Conservation (phyloP, 371 early-diverging fungal genomes). For the Mortierella sp. region DNA sequence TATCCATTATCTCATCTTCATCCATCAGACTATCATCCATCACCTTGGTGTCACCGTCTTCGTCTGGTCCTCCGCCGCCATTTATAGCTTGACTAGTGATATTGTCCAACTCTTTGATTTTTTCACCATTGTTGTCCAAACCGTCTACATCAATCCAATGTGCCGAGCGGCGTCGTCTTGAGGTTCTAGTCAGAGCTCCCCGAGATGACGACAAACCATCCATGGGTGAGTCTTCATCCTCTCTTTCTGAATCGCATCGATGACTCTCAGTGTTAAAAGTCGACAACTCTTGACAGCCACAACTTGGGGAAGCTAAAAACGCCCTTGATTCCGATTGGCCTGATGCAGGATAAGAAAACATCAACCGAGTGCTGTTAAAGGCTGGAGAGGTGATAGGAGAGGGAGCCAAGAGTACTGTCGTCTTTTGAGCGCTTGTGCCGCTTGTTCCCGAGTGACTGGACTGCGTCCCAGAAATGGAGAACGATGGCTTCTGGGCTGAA, state of each 20-base stretch:
- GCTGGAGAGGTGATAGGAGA: slow-evolving; percentile 40
- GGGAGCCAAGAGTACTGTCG: slow-evolving; percentile 31
- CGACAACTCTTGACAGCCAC: neutral
- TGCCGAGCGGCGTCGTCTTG: neutral
- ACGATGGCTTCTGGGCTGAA: slow-evolving; percentile 12
- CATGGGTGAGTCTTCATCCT: slow-evolving; percentile 28
- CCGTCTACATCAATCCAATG: slow-evolving; percentile 1
- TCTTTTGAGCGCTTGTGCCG: slow-evolving; percentile 12
- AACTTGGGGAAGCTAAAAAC: slow-evolving; percentile 22
- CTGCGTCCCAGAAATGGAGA: slow-evolving; percentile 8
- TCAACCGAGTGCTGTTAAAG: slow-evolving; percentile 13
- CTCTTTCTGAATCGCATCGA: neutral
- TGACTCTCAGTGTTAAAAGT: slow-evolving; percentile 16
- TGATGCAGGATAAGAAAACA: slow-evolving; percentile 12
- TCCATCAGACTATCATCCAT: slow-evolving; percentile 20
- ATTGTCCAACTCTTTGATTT: neutral
- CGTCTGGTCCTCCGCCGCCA: neutral
- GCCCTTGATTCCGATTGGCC: slow-evolving; percentile 9
- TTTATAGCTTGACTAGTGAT: neutral
- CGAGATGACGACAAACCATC: slow-evolving; percentile 3
- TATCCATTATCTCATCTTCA: slow-evolving; percentile 12
- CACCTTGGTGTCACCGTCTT: neutral
- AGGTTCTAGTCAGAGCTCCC: neutral
- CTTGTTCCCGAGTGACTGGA: neutral
- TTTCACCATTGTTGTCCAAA: slow-evolving; percentile 40